Conservation (phyloP, 2,329 filamentous ascomycete species). For the Stagonosporopsis chrysanthemi region DNA sequence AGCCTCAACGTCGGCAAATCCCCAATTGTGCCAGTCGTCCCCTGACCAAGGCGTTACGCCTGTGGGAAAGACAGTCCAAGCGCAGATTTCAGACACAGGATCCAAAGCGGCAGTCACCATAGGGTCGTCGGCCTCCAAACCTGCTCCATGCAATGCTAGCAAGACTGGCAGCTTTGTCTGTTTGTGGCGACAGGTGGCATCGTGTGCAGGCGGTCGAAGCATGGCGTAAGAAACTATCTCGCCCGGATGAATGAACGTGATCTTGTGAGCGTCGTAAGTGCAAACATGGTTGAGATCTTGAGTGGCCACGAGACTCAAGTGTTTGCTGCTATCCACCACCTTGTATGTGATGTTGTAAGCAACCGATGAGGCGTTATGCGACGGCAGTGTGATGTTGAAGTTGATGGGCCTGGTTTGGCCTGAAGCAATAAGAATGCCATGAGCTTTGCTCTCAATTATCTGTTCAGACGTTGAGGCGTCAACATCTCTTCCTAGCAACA, state of each 20-base stretch:
- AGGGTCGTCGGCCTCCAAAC: slow-evolving; percentile 61
- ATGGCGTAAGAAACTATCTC: slow-evolving; percentile 65
- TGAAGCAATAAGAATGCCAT: slow-evolving; percentile 34
- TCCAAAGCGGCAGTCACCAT: slow-evolving; percentile 59
- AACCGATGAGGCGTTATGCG: slow-evolving; percentile 34
- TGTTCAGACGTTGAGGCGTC: slow-evolving; percentile 17
- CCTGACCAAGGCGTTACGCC: slow-evolving; percentile 66
- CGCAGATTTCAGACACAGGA: slow-evolving; percentile 59
- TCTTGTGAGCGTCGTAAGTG: slow-evolving; percentile 57
- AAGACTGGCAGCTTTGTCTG: slow-evolving; percentile 55
- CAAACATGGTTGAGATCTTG: slow-evolving; percentile 36
- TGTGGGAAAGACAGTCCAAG: slow-evolving; percentile 64
- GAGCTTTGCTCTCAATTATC: slow-evolving; percentile 7
- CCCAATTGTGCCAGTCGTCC: slow-evolving; percentile 69
- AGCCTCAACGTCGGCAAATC: slow-evolving; percentile 63
- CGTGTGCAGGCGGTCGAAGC: slow-evolving; percentile 60
- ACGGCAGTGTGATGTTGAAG: slow-evolving; percentile 44
- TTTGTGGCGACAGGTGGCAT: slow-evolving; percentile 39
- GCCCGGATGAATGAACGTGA: slow-evolving; percentile 63
- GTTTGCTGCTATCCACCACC: slow-evolving; percentile 13
- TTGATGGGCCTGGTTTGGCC: slow-evolving; percentile 54
- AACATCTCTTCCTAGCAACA: slow-evolving; percentile 20
- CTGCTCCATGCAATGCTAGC: slow-evolving; percentile 64
- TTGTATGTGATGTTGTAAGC: slow-evolving; percentile 40
- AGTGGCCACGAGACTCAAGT: slow-evolving; percentile 31